Evolutionary conservation across 2,329 filamentous ascomycete species (phyloP).

Genomic region (Colletotrichum spaethianum): DNA sequence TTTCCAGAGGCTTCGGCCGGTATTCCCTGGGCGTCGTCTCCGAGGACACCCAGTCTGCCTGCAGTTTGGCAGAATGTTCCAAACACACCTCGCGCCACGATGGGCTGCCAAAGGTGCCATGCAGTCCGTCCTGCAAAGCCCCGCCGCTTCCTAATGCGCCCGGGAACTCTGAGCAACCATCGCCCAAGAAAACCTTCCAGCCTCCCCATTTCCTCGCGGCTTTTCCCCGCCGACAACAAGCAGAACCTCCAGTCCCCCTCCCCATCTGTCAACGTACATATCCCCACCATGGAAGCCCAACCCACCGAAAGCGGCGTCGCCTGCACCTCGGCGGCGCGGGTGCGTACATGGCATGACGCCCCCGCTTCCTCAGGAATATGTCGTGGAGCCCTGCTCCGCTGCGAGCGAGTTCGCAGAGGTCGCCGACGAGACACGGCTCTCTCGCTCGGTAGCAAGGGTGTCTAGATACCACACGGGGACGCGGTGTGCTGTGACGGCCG

Average conservation of each 20-base stretch:
- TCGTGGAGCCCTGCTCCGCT: background rate
- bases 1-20: conserved; percentile 1
- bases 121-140: background rate
- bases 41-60: background rate
- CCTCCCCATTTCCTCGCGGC: background rate
- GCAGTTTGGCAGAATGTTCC: background rate
- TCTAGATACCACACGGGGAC: background rate
- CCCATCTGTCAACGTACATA: conserved; percentile 5
- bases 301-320: conserved; percentile 5
- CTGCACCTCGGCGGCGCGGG: conserved; percentile 4
- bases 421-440: background rate
- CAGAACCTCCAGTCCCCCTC: background rate
- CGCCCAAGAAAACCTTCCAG: background rate
- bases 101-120: background rate
- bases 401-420: background rate
- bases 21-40: background rate
- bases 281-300: background rate
- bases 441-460: background rate
- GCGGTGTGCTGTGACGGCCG: background rate
- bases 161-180: background rate
- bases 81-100: background rate
- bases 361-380: background rate
- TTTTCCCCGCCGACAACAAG: background rate
- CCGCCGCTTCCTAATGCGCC: background rate
- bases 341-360: conserved; percentile 1